These are phyloP conservation scores for Colletotrichum coccodes DNA, from an alignment of 2,329 filamentous ascomycete genomes.

Conservation along the genomic window DNA sequence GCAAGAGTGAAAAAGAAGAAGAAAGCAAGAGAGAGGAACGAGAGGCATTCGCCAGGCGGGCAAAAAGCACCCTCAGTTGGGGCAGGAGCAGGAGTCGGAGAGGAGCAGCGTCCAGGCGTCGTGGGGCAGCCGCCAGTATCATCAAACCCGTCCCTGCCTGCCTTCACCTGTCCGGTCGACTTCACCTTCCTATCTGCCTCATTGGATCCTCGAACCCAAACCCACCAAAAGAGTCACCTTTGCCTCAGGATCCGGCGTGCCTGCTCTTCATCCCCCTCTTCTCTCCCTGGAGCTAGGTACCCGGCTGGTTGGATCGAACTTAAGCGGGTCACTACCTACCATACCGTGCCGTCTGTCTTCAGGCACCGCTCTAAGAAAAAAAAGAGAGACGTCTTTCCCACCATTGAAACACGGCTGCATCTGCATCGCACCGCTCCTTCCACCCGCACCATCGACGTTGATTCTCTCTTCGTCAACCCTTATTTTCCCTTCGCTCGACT, in stretches of 20 bases:
- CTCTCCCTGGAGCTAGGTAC: constrained; percentile 17
- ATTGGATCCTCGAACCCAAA: constrained; percentile 6
- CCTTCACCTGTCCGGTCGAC: neutral
- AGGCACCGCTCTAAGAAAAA: constrained; percentile 30
- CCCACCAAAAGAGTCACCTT: neutral
- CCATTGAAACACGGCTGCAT: constrained; percentile 29
- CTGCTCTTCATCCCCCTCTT: constrained; percentile 5
- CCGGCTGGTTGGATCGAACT: constrained; percentile 23
- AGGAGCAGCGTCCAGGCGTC: neutral
- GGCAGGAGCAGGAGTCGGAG: neutral
- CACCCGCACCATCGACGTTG: constrained; percentile 10
- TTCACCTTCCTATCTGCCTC: constrained; percentile 30
- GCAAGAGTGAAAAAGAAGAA: neutral
- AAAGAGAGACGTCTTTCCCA: constrained; percentile 36
- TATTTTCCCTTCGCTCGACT: constrained; percentile 5
- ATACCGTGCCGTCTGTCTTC: constrained; percentile 5
- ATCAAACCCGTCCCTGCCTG: neutral
- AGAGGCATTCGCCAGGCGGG: neutral
- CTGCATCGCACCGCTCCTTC: constrained; percentile 17
- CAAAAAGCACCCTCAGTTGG: neutral
- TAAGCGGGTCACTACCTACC: constrained; percentile 27
- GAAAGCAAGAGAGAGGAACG: neutral
- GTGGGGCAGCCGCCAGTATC: neutral
- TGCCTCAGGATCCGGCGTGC: constrained; percentile 16
- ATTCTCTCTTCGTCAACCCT: constrained; percentile 4